A percentile compares a stretch with the other conserved stretches of the same genome.
phyloP scores from a whole-genome alignment of 2,329 filamentous ascomycete genomes.

The Grosmannia clavigera region DNA sequence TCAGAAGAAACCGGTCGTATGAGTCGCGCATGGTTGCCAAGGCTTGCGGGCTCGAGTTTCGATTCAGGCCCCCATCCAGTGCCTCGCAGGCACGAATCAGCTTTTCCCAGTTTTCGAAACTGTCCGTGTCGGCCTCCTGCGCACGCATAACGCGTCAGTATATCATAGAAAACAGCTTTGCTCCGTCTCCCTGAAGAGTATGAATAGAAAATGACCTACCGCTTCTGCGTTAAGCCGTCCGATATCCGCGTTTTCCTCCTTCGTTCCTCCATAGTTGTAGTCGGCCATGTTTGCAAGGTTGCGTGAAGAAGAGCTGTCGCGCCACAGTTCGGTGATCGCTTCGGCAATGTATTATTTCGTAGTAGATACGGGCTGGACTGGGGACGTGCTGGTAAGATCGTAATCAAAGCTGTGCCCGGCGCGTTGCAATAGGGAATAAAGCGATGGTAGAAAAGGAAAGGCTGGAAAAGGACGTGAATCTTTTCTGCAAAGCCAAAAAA shows the following conservation, averaged over 20 bases:
- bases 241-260: conserved; percentile 74
- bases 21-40: conserved; percentile 76
- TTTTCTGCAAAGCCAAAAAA: no score
- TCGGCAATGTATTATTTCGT: background rate
- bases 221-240: conserved; percentile 67
- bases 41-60: conserved; percentile 90
- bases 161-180: background rate
- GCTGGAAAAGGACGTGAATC: background rate
- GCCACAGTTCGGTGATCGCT: background rate
- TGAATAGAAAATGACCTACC: conserved; percentile 38
- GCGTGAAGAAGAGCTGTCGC: no score
- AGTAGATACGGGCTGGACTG: no score
- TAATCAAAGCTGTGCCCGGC: background rate
- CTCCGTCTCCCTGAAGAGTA: background rate
- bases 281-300: conserved; percentile 46
- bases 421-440: background rate
- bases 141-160: background rate
- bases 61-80: conserved; percentile 85
- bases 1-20: conserved; percentile 86
- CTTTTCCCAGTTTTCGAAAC: conserved; percentile 92
- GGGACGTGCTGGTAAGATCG: no score
- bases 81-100: conserved; percentile 70
- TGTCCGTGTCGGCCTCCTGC: conserved; percentile 63
- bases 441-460: background rate
- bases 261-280: conserved; percentile 59